These are phyloP conservation scores for Talaromyces verruculosus DNA, from an alignment of 2,329 filamentous ascomycete genomes.

Conservation along the genomic window DNA sequence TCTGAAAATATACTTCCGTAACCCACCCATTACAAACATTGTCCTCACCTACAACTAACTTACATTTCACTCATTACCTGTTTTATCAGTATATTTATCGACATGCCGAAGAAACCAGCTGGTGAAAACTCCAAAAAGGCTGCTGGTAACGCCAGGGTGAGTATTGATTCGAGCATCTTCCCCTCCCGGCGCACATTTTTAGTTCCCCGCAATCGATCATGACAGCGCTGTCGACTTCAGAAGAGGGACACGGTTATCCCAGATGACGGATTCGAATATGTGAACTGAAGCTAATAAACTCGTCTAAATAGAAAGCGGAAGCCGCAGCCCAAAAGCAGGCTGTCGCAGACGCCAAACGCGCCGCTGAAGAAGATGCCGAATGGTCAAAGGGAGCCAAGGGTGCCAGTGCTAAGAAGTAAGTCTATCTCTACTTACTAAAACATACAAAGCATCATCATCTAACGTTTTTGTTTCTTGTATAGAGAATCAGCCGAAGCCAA, in stretches of 20 bases:
- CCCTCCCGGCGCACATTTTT: constrained; percentile 23
- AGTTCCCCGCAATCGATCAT: constrained; percentile 20
- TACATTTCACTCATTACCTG: not conserved
- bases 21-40: not conserved
- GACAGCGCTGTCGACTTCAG: not conserved
- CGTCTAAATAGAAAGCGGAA: constrained; percentile 74
- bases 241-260: not conserved
- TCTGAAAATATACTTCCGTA: constrained; percentile 4
- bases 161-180: constrained; percentile 27
- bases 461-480: constrained; percentile 14
- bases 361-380: constrained; percentile 67
- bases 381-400: constrained; percentile 87
- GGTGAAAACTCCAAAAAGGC: constrained; percentile 85
- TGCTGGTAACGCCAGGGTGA: constrained; percentile 70
- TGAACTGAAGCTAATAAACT: not conserved
- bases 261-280: not conserved
- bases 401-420: constrained; percentile 76
- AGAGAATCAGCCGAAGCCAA: constrained; percentile 84
- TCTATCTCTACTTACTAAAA: constrained; percentile 23
- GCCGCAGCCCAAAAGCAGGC: constrained; percentile 78
- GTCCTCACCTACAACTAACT: not conserved
- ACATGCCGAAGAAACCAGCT: constrained; percentile 70
- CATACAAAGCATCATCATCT: not conserved
- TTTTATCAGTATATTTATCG: not conserved
- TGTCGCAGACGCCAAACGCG: constrained; percentile 64